Percentiles rank a stretch among this genome's conserved stretches.
Evolutionary conservation across 1,284 basidiomycete species (phyloP).

Genomic region (Coniferiporia weirii): DNA sequence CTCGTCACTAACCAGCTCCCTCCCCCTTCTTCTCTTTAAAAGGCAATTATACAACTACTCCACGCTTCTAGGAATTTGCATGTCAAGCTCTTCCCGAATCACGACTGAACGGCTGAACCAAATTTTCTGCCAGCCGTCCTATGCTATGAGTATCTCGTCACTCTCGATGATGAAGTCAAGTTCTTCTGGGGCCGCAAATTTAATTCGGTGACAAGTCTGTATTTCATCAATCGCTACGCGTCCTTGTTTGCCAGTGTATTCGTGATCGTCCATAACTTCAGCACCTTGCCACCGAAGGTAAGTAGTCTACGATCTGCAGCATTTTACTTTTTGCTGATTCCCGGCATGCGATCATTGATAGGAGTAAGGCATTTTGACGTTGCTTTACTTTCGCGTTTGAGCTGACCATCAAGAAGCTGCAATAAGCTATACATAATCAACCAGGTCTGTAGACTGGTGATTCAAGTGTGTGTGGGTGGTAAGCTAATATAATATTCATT

Average conservation of each 20-base stretch:
- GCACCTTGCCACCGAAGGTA: not conserved
- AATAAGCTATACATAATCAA: conserved; percentile 8
- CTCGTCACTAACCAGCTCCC: too few relatives aligned
- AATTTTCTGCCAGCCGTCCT: conserved; percentile 5
- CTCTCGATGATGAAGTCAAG: conserved; percentile 12
- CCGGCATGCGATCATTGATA: not conserved
- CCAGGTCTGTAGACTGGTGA: conserved; percentile 9
- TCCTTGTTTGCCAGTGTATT: conserved; percentile 8
- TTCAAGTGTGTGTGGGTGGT: conserved; percentile 15
- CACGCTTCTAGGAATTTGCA: too few relatives aligned
- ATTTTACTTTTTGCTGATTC: not conserved
- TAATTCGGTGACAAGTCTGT: conserved; percentile 8
- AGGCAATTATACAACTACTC: too few relatives aligned
- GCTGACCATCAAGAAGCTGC: conserved; percentile 3
- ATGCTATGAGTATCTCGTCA: conserved; percentile 18
- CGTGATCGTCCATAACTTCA: conserved; percentile 10
- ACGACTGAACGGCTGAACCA: too few relatives aligned
- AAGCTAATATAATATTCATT: not conserved
- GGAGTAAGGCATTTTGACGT: not conserved
- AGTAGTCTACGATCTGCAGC: not conserved
- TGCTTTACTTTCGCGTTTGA: too few relatives aligned
- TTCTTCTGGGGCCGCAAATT: conserved; percentile 17
- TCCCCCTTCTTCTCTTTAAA: too few relatives aligned
- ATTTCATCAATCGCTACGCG: conserved; percentile 16
- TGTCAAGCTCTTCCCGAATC: too few relatives aligned